Base-by-base conservation (phyloP, 2,329 filamentous ascomycete species). In the Lachnellula arida region DNA sequence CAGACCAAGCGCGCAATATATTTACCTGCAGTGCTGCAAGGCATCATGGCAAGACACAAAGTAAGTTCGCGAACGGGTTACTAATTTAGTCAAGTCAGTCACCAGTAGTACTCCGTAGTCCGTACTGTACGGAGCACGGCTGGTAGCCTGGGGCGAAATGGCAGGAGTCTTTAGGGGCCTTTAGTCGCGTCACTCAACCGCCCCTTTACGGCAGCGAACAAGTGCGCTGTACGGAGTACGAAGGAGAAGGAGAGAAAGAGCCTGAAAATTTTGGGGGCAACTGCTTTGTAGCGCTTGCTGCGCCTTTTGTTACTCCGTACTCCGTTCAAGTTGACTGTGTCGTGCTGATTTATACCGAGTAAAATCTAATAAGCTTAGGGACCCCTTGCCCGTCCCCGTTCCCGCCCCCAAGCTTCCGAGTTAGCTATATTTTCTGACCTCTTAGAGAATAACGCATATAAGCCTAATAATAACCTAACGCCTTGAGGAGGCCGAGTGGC, bases 1-100 rank as follows among this genome's bases (percentile, higher is more conserved):
- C 60, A 61, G 34, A 60, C 54, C 53, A 48, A 40, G 46, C 53
- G 46, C 57, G 49, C 56, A 60, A 58, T 54, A 51, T 60, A 60
- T 57, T 50, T 53, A 22, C 44, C 53, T 48, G 50, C 56, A 58
- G 48, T 32, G 34, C 43, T 63, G 59, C 61, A 61, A 51, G 57
- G 51, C 54, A 54, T 52, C 57, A 59, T 56, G 55, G 57, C 56
- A 54, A 51, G 57, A 54, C 54, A 48, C 39, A 37, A 48, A 51
- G 35, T 17, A 25, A 42, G 51, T 25, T 42, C 39, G 40, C 39
- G 42, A 34, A 22, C 23, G 32, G 22, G 19, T 43, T 14, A 40
- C 34, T 48, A 48, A 25, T 25, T 15, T 19, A 32, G 43, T 25
- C 34, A 37, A 47, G 11, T 43, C 25, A 43, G 11, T 48, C 35